Percentiles rank a stretch among this genome's conserved stretches.
phyloP scores from a whole-genome alignment of 2,329 filamentous ascomycete genomes.

The Neopestalotiopsis rosae region DNA sequence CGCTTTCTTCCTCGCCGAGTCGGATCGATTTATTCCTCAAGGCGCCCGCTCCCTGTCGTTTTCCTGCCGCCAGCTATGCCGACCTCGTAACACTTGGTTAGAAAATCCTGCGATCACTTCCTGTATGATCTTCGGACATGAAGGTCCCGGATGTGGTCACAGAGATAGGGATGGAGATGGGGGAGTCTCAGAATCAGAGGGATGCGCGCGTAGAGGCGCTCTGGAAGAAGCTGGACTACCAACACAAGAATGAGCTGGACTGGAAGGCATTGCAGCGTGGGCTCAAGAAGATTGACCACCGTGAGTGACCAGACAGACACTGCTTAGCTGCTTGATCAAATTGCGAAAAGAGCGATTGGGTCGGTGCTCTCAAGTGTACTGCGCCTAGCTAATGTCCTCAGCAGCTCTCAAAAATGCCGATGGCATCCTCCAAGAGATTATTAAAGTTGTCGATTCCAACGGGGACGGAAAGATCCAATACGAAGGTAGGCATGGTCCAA shows the following conservation, averaged over 20 bases:
- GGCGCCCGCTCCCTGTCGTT: neutral
- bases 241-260: slow-evolving; percentile 80
- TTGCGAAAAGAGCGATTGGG: slow-evolving; percentile 19
- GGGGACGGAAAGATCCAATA: slow-evolving; percentile 91
- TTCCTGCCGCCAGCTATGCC: slow-evolving; percentile 23
- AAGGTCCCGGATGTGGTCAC: slow-evolving; percentile 55
- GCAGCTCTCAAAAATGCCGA: slow-evolving; percentile 87
- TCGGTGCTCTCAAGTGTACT: slow-evolving; percentile 18
- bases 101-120: slow-evolving; percentile 27
- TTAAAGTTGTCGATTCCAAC: slow-evolving; percentile 83
- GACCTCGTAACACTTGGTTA: slow-evolving; percentile 31
- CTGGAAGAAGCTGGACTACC: slow-evolving; percentile 82
- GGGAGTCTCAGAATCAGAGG: slow-evolving; percentile 77
- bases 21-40: neutral
- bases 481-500: slow-evolving; percentile 62
- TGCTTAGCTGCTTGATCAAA: neutral
- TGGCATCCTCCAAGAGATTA: slow-evolving; percentile 78
- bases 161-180: slow-evolving; percentile 67
- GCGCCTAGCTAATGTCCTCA: slow-evolving; percentile 6
- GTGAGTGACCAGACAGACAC: slow-evolving; percentile 54
- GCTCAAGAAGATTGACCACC: slow-evolving; percentile 87
- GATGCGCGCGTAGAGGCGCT: slow-evolving; percentile 83
- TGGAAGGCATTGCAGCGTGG: slow-evolving; percentile 84
- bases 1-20: neutral
- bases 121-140: slow-evolving; percentile 49